These are phyloP conservation scores for Tuber microsphaerosporum DNA, from an alignment of 495 filamentous ascomycete genomes.

Conservation along the genomic window DNA sequence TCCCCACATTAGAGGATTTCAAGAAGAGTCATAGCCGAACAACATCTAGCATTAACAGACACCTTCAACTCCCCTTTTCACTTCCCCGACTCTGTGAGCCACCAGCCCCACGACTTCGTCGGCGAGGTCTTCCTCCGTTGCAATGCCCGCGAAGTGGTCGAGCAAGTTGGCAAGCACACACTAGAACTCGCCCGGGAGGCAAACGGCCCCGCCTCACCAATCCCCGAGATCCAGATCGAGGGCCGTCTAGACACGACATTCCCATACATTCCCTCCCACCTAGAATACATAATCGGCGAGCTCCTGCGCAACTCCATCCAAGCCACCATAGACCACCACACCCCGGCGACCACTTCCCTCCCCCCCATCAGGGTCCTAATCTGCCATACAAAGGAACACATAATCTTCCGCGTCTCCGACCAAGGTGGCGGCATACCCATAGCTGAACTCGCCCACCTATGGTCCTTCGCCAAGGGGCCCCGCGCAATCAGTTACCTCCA, in stretches of 20 bases:
- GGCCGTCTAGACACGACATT: constrained; percentile 86
- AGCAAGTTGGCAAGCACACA: constrained; percentile 67
- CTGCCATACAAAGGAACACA: constrained; percentile 89
- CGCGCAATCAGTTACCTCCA: constrained; percentile 63
- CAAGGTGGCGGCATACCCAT: constrained; percentile 85
- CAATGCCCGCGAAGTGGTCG: constrained; percentile 81
- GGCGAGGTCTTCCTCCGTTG: constrained; percentile 94
- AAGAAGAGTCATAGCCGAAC: constrained; percentile 91
- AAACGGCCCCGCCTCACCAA: constrained; percentile 58
- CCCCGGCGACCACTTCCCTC: constrained; percentile 45
- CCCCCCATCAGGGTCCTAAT: constrained; percentile 89
- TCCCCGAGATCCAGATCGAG: constrained; percentile 77
- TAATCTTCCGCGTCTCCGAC: constrained; percentile 92
- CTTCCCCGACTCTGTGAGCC: constrained; percentile 69
- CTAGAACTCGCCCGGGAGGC: constrained; percentile 62
- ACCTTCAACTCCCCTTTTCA: constrained; percentile 91
- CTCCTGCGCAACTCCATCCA: constrained; percentile 92
- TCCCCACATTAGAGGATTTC: constrained; percentile 64
- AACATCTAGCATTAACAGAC: constrained; percentile 92
- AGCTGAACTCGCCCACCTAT: constrained; percentile 79
- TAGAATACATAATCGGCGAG: constrained; percentile 96
- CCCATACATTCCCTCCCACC: constrained; percentile 89
- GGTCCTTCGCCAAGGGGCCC: constrained; percentile 92
- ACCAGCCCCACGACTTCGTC: constrained; percentile 72
- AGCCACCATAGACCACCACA: constrained; percentile 69